Conservation (phyloP, 192 early-diverging fungal genomes). For the Phlyctochytrium bullatum region DNA sequence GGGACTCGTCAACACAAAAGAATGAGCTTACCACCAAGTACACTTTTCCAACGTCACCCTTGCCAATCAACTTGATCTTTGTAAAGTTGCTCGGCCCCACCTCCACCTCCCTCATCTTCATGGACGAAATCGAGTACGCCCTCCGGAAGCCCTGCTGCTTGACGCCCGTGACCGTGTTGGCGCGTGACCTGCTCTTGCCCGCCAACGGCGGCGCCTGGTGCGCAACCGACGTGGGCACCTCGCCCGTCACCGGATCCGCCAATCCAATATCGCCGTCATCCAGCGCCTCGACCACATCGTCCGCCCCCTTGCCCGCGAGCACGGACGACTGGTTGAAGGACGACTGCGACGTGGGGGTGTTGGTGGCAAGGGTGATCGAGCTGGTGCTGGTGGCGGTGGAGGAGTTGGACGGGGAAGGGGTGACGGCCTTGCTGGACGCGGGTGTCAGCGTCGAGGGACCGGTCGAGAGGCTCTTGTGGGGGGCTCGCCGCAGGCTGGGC, state of each 20-base stretch:
- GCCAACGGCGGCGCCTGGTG: neutral
- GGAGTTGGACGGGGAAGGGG: neutral
- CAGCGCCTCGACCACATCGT: neutral
- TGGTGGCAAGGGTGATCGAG: neutral
- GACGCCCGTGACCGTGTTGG: neutral
- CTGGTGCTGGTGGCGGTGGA: neutral
- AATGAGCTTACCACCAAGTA: constrained; percentile 78
- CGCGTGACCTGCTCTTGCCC: neutral
- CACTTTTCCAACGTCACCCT: constrained; percentile 97
- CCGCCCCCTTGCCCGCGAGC: neutral
- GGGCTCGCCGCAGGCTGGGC: neutral
- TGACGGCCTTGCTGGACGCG: neutral
- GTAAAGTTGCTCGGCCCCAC: constrained; percentile 85
- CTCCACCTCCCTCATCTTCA: constrained; percentile 76
- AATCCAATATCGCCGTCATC: constrained; percentile 1
- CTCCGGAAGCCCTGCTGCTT: constrained; percentile 11
- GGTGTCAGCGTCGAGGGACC: too few relatives aligned
- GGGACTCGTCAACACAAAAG: neutral
- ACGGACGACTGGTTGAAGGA: neutral
- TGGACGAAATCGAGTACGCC: constrained; percentile 66
- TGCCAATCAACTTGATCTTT: constrained; percentile 89
- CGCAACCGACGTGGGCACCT: neutral
- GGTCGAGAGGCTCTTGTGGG: neutral
- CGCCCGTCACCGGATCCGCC: neutral
- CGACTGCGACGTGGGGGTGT: neutral